These are phyloP conservation scores for Letharia columbiana DNA, from an alignment of 495 filamentous ascomycete species.

Conservation along the genomic window DNA sequence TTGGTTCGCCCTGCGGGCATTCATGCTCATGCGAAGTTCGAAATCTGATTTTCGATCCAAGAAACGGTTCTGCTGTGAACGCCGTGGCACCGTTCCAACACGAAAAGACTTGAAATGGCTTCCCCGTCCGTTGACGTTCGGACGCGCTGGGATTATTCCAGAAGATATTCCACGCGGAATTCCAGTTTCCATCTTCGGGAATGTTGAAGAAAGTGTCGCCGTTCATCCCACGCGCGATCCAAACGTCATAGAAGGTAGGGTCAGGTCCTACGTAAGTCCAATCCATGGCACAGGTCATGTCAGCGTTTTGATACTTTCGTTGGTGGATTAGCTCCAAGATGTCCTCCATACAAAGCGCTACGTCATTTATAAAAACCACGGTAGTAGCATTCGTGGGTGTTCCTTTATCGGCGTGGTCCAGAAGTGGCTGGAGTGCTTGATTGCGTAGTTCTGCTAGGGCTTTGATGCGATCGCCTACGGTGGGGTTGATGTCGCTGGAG, in stretches of 20 bases:
- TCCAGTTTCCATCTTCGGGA: conserved; percentile 36
- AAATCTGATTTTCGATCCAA: conserved; percentile 32
- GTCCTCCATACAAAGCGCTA: conserved; percentile 42
- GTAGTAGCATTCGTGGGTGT: conserved; percentile 28
- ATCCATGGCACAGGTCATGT: conserved; percentile 49
- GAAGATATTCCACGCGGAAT: conserved; percentile 31
- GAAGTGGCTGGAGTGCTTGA: conserved; percentile 36
- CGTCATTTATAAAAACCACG: conserved; percentile 45
- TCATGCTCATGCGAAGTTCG: conserved; percentile 20
- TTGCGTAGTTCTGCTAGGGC: conserved; percentile 40
- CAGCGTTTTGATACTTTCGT: conserved; percentile 34
- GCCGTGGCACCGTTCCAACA: conserved; percentile 46
- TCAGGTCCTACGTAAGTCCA: conserved; percentile 37
- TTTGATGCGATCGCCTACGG: conserved; percentile 29
- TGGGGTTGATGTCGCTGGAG: conserved; percentile 34
- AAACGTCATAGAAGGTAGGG: conserved; percentile 45
- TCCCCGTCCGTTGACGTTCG: conserved; percentile 29
- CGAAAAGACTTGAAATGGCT: conserved; percentile 46
- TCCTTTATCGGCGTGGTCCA: conserved; percentile 12
- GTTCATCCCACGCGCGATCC: conserved; percentile 41
- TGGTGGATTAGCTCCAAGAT: conserved; percentile 45
- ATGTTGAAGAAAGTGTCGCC: conserved; percentile 46
- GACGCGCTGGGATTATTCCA: conserved; percentile 7
- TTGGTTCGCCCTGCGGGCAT: conserved; percentile 17
- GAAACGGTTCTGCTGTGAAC: conserved; percentile 31